These are phyloP conservation scores for Trichoderma afroharzianum DNA, from an alignment of 2,329 filamentous ascomycete species.

Conservation along the genomic window DNA sequence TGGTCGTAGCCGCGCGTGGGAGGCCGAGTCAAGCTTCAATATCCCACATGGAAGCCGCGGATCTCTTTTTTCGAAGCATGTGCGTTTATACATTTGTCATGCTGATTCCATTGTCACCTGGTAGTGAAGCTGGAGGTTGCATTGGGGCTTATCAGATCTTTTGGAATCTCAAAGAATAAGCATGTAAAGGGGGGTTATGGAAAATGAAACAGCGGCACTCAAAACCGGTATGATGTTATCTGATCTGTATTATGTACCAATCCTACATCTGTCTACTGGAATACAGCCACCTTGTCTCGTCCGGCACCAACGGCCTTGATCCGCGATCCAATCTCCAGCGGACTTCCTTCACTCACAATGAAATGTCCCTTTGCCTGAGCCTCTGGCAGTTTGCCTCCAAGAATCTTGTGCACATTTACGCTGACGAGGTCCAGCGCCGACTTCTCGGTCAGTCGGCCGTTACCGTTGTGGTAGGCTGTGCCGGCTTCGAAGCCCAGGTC, in stretches of 20 bases:
- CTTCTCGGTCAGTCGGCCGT: constrained; percentile 49
- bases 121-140: neutral
- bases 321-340: constrained; percentile 55
- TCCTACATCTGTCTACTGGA: constrained; percentile 17
- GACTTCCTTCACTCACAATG: constrained; percentile 60
- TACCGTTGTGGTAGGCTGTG: constrained; percentile 54
- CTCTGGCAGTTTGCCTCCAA: constrained; percentile 41
- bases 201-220: neutral
- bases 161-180: neutral
- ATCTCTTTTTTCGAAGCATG: neutral
- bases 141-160: neutral
- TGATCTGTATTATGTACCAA: neutral
- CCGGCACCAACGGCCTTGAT: constrained; percentile 50
- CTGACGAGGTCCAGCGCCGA: constrained; percentile 56
- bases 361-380: constrained; percentile 44
- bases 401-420: constrained; percentile 53
- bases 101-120: neutral
- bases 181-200: neutral
- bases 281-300: constrained; percentile 33
- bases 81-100: neutral
- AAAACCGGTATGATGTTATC: neutral
- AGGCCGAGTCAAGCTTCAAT: neutral
- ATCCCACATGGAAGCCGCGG: constrained; percentile 3
- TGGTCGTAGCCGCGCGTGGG: constrained; percentile 31
- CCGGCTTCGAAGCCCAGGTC: constrained; percentile 59